A percentile compares a stretch with the other conserved stretches of the same genome.
Conservation (phyloP, 495 filamentous ascomycete genomes). For the Poronia punctata region DNA sequence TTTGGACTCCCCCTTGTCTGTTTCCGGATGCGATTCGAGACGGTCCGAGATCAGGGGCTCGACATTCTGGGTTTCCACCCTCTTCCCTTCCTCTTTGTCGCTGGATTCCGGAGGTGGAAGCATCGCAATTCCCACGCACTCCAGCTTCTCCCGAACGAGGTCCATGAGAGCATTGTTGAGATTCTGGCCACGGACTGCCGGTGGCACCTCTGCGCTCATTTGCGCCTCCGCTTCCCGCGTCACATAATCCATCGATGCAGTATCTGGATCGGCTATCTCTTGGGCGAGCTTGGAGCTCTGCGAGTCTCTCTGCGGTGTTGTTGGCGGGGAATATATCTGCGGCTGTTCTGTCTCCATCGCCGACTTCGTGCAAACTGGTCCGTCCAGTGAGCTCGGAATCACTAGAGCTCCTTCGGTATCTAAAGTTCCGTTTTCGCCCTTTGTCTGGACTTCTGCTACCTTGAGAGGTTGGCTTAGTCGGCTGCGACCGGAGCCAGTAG, state of each 20-base stretch:
- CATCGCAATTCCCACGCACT: neutral
- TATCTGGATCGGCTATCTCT: conserved; percentile 20
- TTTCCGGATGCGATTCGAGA: neutral
- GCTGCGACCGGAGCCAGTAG: conserved; percentile 42
- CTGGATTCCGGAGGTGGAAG: neutral
- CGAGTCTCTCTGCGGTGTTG: conserved; percentile 28
- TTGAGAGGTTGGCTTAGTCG: conserved; percentile 14
- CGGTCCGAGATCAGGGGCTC: neutral
- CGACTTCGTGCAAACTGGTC: conserved; percentile 12
- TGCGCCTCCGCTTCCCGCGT: conserved; percentile 7
- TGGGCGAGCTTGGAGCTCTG: conserved; percentile 23
- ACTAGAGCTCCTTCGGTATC: conserved; percentile 2
- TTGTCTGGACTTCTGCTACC: conserved; percentile 2
- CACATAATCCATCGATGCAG: conserved; percentile 11
- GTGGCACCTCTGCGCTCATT: no score
- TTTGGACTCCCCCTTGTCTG: neutral
- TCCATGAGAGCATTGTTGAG: neutral
- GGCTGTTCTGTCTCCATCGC: conserved; percentile 2
- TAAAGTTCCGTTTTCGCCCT: conserved; percentile 4
- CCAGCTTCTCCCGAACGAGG: neutral
- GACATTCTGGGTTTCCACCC: neutral
- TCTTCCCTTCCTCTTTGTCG: neutral
- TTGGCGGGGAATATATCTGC: conserved; percentile 30
- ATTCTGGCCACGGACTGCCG: neutral
- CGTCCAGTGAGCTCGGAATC: conserved; percentile 6